Evolutionary conservation across 2,329 filamentous ascomycete species (phyloP).

Genomic region (Ascocoryne sarcoides): DNA sequence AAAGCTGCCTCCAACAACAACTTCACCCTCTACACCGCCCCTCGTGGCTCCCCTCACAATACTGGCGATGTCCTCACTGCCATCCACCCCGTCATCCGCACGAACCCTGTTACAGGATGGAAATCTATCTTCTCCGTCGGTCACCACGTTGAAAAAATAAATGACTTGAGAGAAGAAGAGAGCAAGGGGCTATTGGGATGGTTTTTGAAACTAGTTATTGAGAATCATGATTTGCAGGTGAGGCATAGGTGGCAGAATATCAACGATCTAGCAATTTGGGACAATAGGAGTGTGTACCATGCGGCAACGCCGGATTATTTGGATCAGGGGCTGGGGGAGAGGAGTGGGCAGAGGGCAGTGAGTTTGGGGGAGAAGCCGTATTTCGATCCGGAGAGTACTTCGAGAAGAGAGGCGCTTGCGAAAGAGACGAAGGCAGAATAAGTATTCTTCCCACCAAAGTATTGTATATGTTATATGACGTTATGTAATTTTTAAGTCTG

Average conservation of each 20-base stretch:
- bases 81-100: constrained; percentile 46
- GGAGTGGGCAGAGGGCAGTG: constrained; percentile 39
- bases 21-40: constrained; percentile 36
- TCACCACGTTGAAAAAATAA: constrained; percentile 41
- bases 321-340: constrained; percentile 34
- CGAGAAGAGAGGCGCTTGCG: constrained; percentile 30
- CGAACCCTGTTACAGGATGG: constrained; percentile 51
- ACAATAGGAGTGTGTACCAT: constrained; percentile 47
- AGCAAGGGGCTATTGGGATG: constrained; percentile 40
- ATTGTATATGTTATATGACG: too few relatives aligned
- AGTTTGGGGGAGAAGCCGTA: constrained; percentile 43
- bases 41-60: constrained; percentile 42
- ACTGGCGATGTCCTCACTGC: constrained; percentile 39
- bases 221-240: constrained; percentile 50
- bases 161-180: constrained; percentile 40
- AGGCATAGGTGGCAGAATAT: constrained; percentile 29
- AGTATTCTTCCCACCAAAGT: too few relatives aligned
- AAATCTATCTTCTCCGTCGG: constrained; percentile 46
- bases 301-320: constrained; percentile 45
- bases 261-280: constrained; percentile 44
- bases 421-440: too few relatives aligned
- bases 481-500: too few relatives aligned
- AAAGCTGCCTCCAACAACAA: constrained; percentile 36
- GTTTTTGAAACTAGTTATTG: constrained; percentile 41
- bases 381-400: constrained; percentile 38